Evolutionary conservation across 768 basidiomycete genomes (phyloP).

Genomic region (Naematelia aurantialba): DNA sequence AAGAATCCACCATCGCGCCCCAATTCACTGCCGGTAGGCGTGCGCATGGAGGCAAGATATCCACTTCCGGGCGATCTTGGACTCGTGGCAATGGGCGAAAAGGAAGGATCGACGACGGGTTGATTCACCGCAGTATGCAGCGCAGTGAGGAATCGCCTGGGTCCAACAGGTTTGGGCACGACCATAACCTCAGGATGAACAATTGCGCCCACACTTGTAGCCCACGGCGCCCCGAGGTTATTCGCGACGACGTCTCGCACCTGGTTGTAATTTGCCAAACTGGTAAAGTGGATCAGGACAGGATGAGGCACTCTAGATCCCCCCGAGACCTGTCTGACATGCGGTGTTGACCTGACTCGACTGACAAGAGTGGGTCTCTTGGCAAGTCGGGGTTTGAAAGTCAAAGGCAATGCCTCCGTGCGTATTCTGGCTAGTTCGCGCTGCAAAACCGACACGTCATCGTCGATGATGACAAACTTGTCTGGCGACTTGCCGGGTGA

Average conservation of each 20-base stretch:
- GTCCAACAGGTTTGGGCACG: conserved; percentile 94
- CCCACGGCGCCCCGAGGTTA: conserved; percentile 56
- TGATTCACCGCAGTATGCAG: conserved; percentile 83
- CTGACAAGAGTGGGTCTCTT: conserved; percentile 42
- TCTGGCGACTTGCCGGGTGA: conserved; percentile 14
- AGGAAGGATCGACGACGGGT: conserved; percentile 84
- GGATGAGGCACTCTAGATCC: background rate
- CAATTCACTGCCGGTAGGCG: conserved; percentile 16
- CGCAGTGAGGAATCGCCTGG: conserved; percentile 84
- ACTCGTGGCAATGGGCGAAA: conserved; percentile 88
- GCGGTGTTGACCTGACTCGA: conserved; percentile 66
- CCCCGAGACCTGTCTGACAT: conserved; percentile 58
- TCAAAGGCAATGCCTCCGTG: conserved; percentile 42
- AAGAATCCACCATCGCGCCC: conserved; percentile 28
- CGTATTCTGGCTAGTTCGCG: conserved; percentile 68
- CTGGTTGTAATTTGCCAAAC: conserved; percentile 78
- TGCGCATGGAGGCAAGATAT: conserved; percentile 47
- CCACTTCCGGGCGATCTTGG: conserved; percentile 71
- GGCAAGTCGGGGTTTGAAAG: conserved; percentile 33
- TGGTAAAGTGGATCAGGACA: conserved; percentile 86
- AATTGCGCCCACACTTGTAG: conserved; percentile 21
- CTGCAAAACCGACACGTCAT: conserved; percentile 75
- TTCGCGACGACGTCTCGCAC: conserved; percentile 81
- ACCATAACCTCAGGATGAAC: conserved; percentile 84
- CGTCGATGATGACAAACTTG: conserved; percentile 81